Evolutionary conservation across 208 protist genomes (phyloP), one percentile per base, ranked within the genome.

Genomic region (Trichomonas gallinae): DNA sequence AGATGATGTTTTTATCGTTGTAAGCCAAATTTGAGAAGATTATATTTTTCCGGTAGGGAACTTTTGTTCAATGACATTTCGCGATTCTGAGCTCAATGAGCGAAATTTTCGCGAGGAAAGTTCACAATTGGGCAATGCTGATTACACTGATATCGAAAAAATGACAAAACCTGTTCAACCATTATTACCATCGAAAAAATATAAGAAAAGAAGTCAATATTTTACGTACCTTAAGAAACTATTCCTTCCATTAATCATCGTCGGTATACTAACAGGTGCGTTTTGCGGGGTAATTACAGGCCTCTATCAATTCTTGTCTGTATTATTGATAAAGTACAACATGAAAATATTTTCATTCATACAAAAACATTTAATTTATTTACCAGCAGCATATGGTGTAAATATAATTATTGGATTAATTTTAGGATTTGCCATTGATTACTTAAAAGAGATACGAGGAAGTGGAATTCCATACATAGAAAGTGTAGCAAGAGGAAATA

Each of bases 401-500:
- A 40, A 34, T 44, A 85, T 85, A 6, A 17, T 85, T 36, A 31
- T 89, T 46, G 83, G 83, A 31, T 46, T 89, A 44, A 42, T 89
- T 42, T 44, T 89, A 44, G 83, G 83, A 17, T 2, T 42, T 46
- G 13, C 17, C 0, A 89, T 46, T 44, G 34, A 89, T 45, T 44
- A 46, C 13, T 89, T 89, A 23, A 31, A 34, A 89, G 83, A 89
- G 23, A 89, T 89, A 0, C 34, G 83, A 89, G 83, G 83, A 13
- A 89, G 83, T 89, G 83, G 83, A 0, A 89, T 89, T 46, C 83
- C 83, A n/a, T 89, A 89, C 40, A 89, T 89, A 31, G 83, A 89
- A 46, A 46, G 38, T 89, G 83, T 89, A 31, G 83, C 83, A 4
- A 31, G 38, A 46, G 83, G 83, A 26, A 46, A 89, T 8, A 44